A percentile compares a stretch with the other conserved stretches of the same genome.
Conservation (phyloP, 2,329 filamentous ascomycete genomes). For the Aspergillus sp. region DNA sequence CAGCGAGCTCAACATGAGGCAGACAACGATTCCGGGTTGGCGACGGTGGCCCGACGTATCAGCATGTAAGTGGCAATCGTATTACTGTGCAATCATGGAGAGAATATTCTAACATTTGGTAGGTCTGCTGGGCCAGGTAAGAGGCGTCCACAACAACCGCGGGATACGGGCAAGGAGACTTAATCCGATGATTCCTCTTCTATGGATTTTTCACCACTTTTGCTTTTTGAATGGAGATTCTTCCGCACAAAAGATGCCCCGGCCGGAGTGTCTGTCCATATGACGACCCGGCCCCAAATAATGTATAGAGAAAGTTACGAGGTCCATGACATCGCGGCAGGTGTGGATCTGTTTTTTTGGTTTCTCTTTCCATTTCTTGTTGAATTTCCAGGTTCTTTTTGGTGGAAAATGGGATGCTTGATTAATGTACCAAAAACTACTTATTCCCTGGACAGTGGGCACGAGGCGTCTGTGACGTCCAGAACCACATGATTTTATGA, state of each 20-base stretch:
- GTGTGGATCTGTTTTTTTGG: background rate
- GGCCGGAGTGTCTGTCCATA: background rate
- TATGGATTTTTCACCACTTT: no score
- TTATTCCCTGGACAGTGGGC: conserved; percentile 13
- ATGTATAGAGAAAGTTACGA: background rate
- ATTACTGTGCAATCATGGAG: background rate
- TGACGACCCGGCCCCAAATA: background rate
- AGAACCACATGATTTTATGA: conserved; percentile 21
- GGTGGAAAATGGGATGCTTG: conserved; percentile 1
- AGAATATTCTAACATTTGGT: conserved; percentile 7
- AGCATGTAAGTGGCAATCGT: conserved; percentile 68
- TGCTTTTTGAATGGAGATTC: no score
- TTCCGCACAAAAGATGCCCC: background rate
- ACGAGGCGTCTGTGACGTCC: conserved; percentile 21
- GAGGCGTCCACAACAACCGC: conserved; percentile 20
- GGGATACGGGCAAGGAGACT: conserved; percentile 20
- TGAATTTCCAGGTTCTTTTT: background rate
- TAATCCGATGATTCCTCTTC: background rate
- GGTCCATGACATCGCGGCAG: background rate
- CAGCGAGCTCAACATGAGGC: conserved; percentile 81
- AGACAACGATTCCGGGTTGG: conserved; percentile 81
- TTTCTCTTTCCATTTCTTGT: background rate
- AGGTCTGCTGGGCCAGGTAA: conserved; percentile 36
- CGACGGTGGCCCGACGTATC: conserved; percentile 78
- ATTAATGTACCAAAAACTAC: conserved; percentile 9